phyloP scores from a whole-genome alignment of 108 stramenopile genomes.

The Skeletonema costatum region DNA sequence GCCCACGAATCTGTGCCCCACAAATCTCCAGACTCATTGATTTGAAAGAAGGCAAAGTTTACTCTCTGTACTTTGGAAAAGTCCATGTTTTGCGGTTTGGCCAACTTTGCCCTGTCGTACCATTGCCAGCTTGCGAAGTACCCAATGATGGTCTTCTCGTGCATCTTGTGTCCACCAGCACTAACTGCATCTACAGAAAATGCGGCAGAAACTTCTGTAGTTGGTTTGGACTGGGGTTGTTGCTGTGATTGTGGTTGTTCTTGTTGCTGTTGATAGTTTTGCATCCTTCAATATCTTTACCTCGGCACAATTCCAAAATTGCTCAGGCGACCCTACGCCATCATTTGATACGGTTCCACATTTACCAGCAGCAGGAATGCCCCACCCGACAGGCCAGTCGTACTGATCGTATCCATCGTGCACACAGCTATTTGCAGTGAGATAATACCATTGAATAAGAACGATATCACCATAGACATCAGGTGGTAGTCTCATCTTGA shows the following conservation, averaged over 20 bases:
- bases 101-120: slow-evolving; percentile 42
- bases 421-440: slow-evolving; percentile 50
- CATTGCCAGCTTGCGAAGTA: slow-evolving; percentile 51
- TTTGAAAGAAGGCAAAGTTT: slow-evolving; percentile 48
- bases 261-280: neutral
- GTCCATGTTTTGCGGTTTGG: slow-evolving; percentile 39
- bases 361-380: neutral
- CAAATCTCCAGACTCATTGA: slow-evolving; percentile 19
- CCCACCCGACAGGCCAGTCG: slow-evolving; percentile 45
- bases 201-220: neutral
- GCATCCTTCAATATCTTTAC: slow-evolving; percentile 9
- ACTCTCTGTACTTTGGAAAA: slow-evolving; percentile 39
- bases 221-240: neutral
- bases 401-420: slow-evolving; percentile 47
- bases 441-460: slow-evolving; percentile 72
- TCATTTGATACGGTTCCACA: slow-evolving; percentile 30
- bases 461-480: slow-evolving; percentile 65
- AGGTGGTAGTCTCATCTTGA: slow-evolving; percentile 53
- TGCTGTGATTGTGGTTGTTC: neutral
- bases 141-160: slow-evolving; percentile 47
- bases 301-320: slow-evolving; percentile 33
- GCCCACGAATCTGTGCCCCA: slow-evolving; percentile 42
- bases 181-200: slow-evolving; percentile 12
- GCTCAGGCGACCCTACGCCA: slow-evolving; percentile 28
- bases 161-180: neutral